Evolutionary conservation across 176 grass and related monocot species (phyloP), one percentile per base, ranked within the genome.

Genomic region (Oryza glaberrima): DNA sequence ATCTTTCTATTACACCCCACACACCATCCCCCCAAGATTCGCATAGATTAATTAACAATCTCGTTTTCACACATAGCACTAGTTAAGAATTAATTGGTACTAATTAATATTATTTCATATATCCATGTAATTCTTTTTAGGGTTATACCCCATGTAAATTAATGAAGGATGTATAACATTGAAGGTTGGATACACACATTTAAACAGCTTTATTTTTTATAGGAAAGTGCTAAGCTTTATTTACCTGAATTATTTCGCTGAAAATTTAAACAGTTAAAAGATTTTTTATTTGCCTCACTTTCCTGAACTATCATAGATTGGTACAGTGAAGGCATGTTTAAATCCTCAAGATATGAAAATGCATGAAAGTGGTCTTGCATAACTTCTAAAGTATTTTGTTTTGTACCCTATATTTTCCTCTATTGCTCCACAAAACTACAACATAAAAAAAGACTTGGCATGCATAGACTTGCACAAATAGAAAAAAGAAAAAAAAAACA

Each of bases 11-110:
- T 77, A 44, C 34, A 44, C 34, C 65, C 20, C 73, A 43, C 72
- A 44, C 73, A 77, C 19, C 48, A 77, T 77, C 30, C 58, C 44
- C 56, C 47, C 45, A 30, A 84, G 82, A 70, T 70, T 77, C 23
- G 0, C 48, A n/a, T 16, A 5, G 36, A 60, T 70, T 70, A 85
- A 60, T 77, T 70, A 60, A 41, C 44, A 13, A 7, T 44, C 72
- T 68, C 44, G 46, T 56, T 67, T 76, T 46, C 30, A 51, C 73
- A 20, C 16, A 20, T 70, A 19, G 15, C 13, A 49, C 12, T 49
- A 14, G 47, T 49, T 49, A 49, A 49, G 47, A 38, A 6, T 6
- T 4, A 36, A 38, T 49, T 49, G 47, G 12, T 49, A 49, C 13
- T 49, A 49, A 19, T 36, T 4, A 38, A 6, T 38, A 38, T 5